These are phyloP conservation scores for Apiospora arundinis DNA, from an alignment of 2,329 filamentous ascomycete species.

Conservation along the genomic window DNA sequence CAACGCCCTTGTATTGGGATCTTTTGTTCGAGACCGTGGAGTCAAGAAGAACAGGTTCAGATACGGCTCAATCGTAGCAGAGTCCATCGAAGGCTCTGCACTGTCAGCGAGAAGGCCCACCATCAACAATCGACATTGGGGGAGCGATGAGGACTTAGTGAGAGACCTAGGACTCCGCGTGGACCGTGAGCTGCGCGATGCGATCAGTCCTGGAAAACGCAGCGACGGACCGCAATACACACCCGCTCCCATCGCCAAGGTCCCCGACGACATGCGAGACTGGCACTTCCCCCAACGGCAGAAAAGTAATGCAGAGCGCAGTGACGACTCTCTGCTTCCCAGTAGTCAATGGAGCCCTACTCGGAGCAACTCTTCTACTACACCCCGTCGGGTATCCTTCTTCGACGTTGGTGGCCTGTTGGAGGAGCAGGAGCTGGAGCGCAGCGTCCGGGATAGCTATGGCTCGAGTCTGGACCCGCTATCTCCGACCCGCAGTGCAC, in stretches of 20 bases:
- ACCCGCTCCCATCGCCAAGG: constrained; percentile 44
- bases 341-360: constrained; percentile 45
- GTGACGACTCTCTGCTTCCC: constrained; percentile 52
- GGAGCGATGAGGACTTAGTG: constrained; percentile 90
- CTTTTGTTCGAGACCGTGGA: constrained; percentile 89
- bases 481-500: constrained; percentile 39
- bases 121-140: constrained; percentile 70
- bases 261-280: constrained; percentile 46
- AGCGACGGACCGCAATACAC: constrained; percentile 40
- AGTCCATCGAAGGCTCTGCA: constrained; percentile 63
- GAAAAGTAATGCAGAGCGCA: constrained; percentile 46
- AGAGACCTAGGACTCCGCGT: constrained; percentile 77
- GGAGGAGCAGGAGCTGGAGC: constrained; percentile 52
- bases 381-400: constrained; percentile 72
- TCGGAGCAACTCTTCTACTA: constrained; percentile 48
- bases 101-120: constrained; percentile 52
- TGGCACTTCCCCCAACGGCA: constrained; percentile 56
- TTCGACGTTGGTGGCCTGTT: constrained; percentile 85
- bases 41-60: constrained; percentile 89
- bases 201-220: constrained; percentile 28
- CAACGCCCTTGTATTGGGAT: constrained; percentile 88
- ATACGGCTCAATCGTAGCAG: constrained; percentile 63
- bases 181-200: constrained; percentile 56
- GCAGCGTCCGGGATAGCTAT: constrained; percentile 48
- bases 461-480: constrained; percentile 49